Base-by-base conservation (phyloP, 306 rosid genomes). In the Amphicarpaea edgeworthii region DNA sequence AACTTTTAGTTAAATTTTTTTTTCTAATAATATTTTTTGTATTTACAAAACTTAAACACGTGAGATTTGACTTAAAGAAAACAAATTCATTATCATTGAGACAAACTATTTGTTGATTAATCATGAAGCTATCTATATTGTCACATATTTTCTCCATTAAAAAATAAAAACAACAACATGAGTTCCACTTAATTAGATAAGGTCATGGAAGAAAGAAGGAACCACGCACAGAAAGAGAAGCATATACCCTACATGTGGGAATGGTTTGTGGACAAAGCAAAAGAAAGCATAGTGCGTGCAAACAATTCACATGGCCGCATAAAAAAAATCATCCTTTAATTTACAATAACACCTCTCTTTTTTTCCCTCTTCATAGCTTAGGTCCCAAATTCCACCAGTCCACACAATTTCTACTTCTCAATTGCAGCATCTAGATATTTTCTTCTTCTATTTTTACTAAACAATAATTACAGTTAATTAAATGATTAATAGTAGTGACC, bases 181-280 rank as follows among this genome's bases (percentile, higher is more conserved):
- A 80, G 42, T 71, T 83, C 49, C 43, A 47, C 34, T 32, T 64
- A 23, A 24, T 24, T 1, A 49, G 79, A 79, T 73, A 83, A 69
- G 80, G 77, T 40, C 82, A n/a, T 30, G 83, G 77, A 72, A 79
- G 83, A 79, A 68, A 83, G 90, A 88, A 86, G 79, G 78, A 81
- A 70, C 77, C 70, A 45, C 59, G 57, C 81, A 76, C 19, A 77
- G 61, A 77, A 51, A 80, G 40, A 54, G 61, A 72, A 66, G 77
- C 70, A 88, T 41, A 82, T 74, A 80, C 93, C 91, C 90, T 84
- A 82, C 97, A 92, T 87, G 93, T 90, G 97, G 85, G 80, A 79
- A 74, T 86, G 86, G 85, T 82, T 82, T 84, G 85, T 83, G 88
- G 90, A 87, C 85, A 90, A 81, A 87, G 90, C 83, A 81, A 80